A percentile compares a stretch with the other conserved stretches of the same genome.
Evolutionary conservation across 345 rosid species (phyloP).

Genomic region (Sonneratia caseolaris): DNA sequence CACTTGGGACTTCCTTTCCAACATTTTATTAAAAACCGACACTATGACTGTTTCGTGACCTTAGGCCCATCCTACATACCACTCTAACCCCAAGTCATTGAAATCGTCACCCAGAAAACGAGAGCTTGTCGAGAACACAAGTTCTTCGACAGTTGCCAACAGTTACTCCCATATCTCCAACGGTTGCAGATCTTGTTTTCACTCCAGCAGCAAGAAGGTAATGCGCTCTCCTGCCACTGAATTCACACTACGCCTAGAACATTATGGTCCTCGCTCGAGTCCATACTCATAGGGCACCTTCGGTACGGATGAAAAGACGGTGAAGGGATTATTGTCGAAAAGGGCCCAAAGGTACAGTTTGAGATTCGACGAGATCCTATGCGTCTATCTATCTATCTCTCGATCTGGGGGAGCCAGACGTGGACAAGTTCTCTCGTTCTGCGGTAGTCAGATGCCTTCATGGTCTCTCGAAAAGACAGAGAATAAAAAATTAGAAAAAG

Average conservation of each 20-base stretch:
- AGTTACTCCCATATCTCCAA: background rate
- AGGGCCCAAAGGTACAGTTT: background rate
- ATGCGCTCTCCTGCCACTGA: background rate
- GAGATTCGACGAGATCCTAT: background rate
- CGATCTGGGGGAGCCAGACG: background rate
- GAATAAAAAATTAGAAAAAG: background rate
- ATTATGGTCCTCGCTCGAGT: background rate
- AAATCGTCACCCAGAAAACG: background rate
- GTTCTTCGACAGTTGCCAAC: background rate
- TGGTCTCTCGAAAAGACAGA: too few relatives aligned
- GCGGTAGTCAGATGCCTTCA: too few relatives aligned
- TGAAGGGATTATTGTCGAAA: background rate
- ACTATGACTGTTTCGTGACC: too few relatives aligned
- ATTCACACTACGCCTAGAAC: too few relatives aligned
- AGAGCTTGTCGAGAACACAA: background rate
- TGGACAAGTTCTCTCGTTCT: background rate
- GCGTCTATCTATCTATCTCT: background rate
- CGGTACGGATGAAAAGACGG: background rate
- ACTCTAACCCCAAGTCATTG: too few relatives aligned
- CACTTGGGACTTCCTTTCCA: too few relatives aligned
- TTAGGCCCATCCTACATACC: too few relatives aligned
- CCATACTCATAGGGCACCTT: background rate
- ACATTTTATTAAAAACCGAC: too few relatives aligned
- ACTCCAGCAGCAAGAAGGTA: background rate
- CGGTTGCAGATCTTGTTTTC: background rate